Evolutionary conservation across 768 basidiomycete species (phyloP), one percentile per base, ranked within the genome.

Genomic region (Termitomyces sp.): DNA sequence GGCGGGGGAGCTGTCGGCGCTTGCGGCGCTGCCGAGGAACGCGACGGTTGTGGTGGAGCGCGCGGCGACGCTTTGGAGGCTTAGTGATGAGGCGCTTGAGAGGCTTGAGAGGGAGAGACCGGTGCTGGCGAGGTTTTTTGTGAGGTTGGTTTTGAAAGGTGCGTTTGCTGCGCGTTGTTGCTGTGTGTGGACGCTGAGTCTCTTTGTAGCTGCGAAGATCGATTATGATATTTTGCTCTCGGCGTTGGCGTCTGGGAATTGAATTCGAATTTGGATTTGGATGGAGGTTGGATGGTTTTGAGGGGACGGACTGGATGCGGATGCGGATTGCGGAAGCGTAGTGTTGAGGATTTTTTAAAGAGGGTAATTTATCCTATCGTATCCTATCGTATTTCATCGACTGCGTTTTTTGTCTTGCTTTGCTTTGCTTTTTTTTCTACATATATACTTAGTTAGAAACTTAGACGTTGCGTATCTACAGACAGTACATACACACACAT

Each of bases 1-100:
- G 2, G 93, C 95, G 10, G 96, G 96, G 0, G 96, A 98, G 72
- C 71, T 99, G 55, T 88, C 92, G 0, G 91, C 89, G 40, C 75
- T 99, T 13, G 87, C 94, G 9, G 85, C 85, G 23, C 78, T 88
- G 20, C 79, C 85, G 18, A 79, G 96, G 50, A 98, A 97, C 68
- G 89, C 95, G 28, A 91, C 88, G 4, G 92, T 92, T 38, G 76
- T 87, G 0, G 92, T 89, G 3, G 96, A 98, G 71, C 79, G 85
- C 5, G 79, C 85, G 8, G 87, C 84, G 7, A 82, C 88, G 14
- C 63, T 98, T 53, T 99, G 96, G 96, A 88, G 82, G 72, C 72
- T 98, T 48, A 84, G 83, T 60, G 74, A 69, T 3, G 78, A 79
- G 54, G 80, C 77, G 50, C 72, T 97, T 67, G 76, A 77, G 41